Evolutionary conservation across 306 rosid species (phyloP), one percentile per base, ranked within the genome.

Genomic region (Ceratonia siliqua): DNA sequence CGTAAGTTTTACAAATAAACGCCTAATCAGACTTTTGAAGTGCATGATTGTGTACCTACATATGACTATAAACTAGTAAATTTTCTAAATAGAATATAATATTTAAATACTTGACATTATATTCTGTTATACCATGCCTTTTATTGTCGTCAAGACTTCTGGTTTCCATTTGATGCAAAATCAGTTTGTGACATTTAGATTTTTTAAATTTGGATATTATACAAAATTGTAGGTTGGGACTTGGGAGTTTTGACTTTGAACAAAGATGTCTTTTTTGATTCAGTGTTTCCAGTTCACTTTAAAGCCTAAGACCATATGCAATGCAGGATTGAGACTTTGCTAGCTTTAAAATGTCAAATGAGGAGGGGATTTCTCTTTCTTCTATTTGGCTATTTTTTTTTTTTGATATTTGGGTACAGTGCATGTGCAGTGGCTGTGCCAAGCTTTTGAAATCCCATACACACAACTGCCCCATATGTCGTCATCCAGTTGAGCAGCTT

Each of bases 401-500:
- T 41, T 56, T 24, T 57, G 32, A 41, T 45, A 21, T 67, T 42
- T 11, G 41, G 42, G 30, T 85, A 78, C 82, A 85, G 89, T 85
- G 86, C 76, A 79, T 85, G 86, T 85, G 85, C 73, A 85, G 86
- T 45, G 85, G 81, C 56, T 85, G 89, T 57, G 85, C 89, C 32
- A 82, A 79, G 75, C 72, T 82, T 62, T 69, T 82, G 81, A 79
- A 77, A 78, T 74, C 70, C 69, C 84, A 81, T 70, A 74, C 88
- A 27, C 66, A 58, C 46, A 67, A 82, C 66, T 86, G 85, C 71
- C 87, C 87, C 13, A 77, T 86, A n/a, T 78, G 87, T 65, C 52
- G 83, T 77, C 87, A 86, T 70, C 82, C 83, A 5, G 82, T 86
- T 59, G 79, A 83, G 43, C 81, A 82, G 3, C 83, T 81, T 39